Conservation (phyloP, 139 green algal genomes). For the Picochlorum sp. region DNA sequence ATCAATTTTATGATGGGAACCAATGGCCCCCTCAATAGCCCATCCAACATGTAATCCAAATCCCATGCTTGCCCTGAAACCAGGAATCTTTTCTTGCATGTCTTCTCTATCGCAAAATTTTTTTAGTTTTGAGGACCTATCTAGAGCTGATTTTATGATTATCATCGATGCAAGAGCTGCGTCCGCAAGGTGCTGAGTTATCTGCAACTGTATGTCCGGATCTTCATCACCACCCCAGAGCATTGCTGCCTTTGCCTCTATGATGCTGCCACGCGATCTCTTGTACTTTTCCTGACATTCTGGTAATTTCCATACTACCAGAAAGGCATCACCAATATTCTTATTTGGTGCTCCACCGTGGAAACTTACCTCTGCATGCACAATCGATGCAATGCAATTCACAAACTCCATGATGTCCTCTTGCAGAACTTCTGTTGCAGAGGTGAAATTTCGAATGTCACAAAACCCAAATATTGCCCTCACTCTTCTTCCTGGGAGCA, state of each 20-base stretch:
- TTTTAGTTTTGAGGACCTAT: slow-evolving; percentile 43
- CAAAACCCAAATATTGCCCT: slow-evolving; percentile 94
- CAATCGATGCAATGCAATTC: slow-evolving; percentile 89
- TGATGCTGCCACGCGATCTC: slow-evolving; percentile 6
- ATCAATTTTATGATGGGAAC: slow-evolving; percentile 93
- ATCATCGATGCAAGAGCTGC: slow-evolving; percentile 83
- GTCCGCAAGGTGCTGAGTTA: slow-evolving; percentile 51
- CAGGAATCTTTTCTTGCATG: slow-evolving; percentile 67
- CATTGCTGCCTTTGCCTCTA: slow-evolving; percentile 5
- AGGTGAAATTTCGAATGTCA: slow-evolving; percentile 92
- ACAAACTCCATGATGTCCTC: slow-evolving; percentile 97
- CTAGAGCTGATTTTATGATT: slow-evolving; percentile 70
- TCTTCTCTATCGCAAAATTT: slow-evolving; percentile 38
- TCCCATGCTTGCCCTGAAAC: slow-evolving; percentile 69
- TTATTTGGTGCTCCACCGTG: slow-evolving; percentile 94
- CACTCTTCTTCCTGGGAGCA: slow-evolving; percentile 80
- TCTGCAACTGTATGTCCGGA: not conserved
- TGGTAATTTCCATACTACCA: slow-evolving; percentile 87
- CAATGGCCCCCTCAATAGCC: slow-evolving; percentile 94
- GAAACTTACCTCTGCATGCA: slow-evolving; percentile 77
- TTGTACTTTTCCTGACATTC: slow-evolving; percentile 9
- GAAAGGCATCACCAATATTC: slow-evolving; percentile 96
- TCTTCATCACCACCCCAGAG: not conserved
- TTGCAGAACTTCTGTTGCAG: slow-evolving; percentile 83
- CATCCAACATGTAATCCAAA: slow-evolving; percentile 92